Conservation (phyloP, 805 yeast species). For the Saccharomyces mikatae region DNA sequence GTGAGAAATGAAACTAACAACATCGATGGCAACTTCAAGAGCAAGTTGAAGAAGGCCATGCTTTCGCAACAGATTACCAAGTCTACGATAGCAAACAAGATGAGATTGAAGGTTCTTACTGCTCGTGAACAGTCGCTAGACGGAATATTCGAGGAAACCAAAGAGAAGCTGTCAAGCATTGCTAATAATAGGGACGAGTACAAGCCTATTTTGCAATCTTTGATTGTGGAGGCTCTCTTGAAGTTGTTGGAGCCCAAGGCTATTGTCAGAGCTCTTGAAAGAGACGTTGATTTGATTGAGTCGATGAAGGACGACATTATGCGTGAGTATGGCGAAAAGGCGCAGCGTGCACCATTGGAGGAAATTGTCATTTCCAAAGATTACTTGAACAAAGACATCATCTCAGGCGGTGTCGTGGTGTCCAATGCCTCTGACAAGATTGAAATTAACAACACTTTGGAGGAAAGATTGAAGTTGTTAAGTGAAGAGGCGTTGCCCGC, state of each 20-base stretch:
- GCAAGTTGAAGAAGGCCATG: conserved; percentile 81
- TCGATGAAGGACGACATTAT: conserved; percentile 45
- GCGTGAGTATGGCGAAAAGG: conserved; percentile 51
- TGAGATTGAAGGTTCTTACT: conserved; percentile 80
- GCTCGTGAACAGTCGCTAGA: conserved; percentile 78
- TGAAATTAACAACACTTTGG: conserved; percentile 85
- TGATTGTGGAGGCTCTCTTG: conserved; percentile 70
- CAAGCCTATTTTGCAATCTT: conserved; percentile 59
- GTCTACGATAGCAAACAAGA: conserved; percentile 91
- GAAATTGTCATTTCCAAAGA: conserved; percentile 49
- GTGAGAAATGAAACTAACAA: conserved; percentile 88
- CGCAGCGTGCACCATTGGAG: conserved; percentile 37
- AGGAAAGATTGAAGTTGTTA: conserved; percentile 81
- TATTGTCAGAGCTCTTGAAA: conserved; percentile 46
- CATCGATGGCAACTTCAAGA: conserved; percentile 72
- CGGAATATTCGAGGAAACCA: conserved; percentile 65
- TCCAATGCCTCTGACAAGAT: conserved; percentile 70
- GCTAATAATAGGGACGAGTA: conserved; percentile 52
- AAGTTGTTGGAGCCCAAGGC: conserved; percentile 68
- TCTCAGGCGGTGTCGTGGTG: conserved; percentile 80
- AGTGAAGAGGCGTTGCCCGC: conserved; percentile 86
- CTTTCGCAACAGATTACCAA: conserved; percentile 92
- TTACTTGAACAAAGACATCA: conserved; percentile 49
- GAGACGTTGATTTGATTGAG: conserved; percentile 34
- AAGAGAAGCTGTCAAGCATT: conserved; percentile 49